These are phyloP conservation scores for Stephanodiscus triporus DNA, from an alignment of 108 stramenopile species.

Conservation along the genomic window DNA sequence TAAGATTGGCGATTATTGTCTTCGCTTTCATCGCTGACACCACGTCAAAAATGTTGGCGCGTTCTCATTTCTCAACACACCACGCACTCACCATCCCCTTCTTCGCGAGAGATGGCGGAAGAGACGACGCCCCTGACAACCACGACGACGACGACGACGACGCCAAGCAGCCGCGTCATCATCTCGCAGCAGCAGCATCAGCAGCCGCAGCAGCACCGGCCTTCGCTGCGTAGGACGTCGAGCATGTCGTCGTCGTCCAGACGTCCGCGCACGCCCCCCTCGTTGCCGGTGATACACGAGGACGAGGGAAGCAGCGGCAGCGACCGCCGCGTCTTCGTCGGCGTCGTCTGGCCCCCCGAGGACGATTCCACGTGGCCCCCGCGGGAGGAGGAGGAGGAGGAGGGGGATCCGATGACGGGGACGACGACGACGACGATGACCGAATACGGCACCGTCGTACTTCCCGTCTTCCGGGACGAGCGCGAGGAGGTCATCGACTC, in stretches of 20 bases:
- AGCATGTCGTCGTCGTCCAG: neutral
- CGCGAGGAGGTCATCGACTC: neutral
- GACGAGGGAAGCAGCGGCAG: neutral
- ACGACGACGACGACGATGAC: neutral
- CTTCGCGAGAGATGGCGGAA: too few species aligned
- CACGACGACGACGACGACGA: too few species aligned
- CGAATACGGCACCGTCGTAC: neutral
- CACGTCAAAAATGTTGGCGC: too few species aligned
- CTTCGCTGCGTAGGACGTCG: neutral
- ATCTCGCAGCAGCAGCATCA: too few species aligned
- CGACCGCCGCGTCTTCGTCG: constrained; percentile 1
- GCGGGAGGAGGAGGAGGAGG: neutral
- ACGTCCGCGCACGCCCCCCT: too few species aligned
- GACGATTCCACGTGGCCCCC: constrained; percentile 20
- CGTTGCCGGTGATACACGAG: neutral
- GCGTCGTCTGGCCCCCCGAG: constrained; percentile 23
- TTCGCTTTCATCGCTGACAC: too few species aligned
- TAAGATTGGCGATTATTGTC: too few species aligned
- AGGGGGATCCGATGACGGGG: neutral
- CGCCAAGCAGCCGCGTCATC: too few species aligned
- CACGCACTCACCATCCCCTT: too few species aligned
- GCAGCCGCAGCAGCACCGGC: too few species aligned
- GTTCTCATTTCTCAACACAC: too few species aligned
- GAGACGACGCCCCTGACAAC: too few species aligned
- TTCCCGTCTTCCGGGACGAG: neutral